These are phyloP conservation scores for Daldinia bambusicola DNA, from an alignment of 495 filamentous ascomycete genomes.

Conservation along the genomic window DNA sequence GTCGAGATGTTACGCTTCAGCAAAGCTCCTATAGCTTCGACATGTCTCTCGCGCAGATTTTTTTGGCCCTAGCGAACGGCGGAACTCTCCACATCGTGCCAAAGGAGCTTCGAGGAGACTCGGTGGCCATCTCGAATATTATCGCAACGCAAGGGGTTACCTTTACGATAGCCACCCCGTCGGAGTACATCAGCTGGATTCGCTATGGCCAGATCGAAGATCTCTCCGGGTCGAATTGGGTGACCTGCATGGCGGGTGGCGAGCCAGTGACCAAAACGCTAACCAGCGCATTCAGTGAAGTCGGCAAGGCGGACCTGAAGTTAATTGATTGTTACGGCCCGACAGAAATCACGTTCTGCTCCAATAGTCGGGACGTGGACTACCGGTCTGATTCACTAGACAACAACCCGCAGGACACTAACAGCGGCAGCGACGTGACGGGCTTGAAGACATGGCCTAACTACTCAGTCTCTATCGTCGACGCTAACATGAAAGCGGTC, in stretches of 20 bases:
- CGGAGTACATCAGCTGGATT: constrained; percentile 12
- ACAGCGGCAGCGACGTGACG: background rate
- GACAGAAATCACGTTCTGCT: constrained; percentile 41
- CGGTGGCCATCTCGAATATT: background rate
- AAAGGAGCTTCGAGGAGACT: constrained; percentile 34
- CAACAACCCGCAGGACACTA: constrained; percentile 7
- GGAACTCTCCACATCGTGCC: constrained; percentile 43
- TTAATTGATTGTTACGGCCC: constrained; percentile 52
- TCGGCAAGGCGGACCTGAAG: constrained; percentile 18
- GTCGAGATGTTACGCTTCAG: constrained; percentile 31
- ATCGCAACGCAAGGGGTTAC: background rate
- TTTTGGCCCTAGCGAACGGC: constrained; percentile 38
- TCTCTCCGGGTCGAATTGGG: background rate
- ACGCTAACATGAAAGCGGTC: constrained; percentile 53
- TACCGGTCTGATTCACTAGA: constrained; percentile 14
- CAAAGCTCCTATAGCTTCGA: constrained; percentile 49
- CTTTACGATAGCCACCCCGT: background rate
- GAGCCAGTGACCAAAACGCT: background rate
- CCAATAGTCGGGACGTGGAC: background rate
- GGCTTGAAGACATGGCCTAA: constrained; percentile 45
- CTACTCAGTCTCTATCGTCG: constrained; percentile 57
- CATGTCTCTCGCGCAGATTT: constrained; percentile 46
- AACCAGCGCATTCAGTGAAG: background rate
- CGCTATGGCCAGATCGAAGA: background rate
- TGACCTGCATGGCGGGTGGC: background rate